Percentiles rank a stretch among this genome's conserved stretches.
phyloP scores from a whole-genome alignment of 2,329 filamentous ascomycete genomes.

The Blastomyces parvus region DNA sequence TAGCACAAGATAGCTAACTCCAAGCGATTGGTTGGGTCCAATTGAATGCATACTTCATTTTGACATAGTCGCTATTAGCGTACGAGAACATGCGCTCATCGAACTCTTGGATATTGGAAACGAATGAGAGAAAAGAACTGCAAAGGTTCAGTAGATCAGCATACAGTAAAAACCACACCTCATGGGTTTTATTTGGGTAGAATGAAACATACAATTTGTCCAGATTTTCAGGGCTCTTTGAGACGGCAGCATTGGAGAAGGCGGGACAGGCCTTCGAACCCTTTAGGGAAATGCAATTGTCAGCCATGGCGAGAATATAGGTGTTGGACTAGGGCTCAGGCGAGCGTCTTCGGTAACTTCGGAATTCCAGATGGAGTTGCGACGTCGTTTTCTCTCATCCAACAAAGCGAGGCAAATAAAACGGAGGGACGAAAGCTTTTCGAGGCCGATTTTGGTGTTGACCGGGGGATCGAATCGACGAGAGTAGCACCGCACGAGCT shows the following conservation, averaged over 20 bases:
- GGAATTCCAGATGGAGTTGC: background rate
- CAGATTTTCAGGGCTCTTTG: constrained; percentile 49
- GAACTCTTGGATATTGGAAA: constrained; percentile 66
- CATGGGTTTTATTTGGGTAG: background rate
- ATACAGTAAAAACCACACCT: constrained; percentile 1
- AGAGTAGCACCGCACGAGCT: background rate
- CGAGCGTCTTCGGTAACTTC: background rate
- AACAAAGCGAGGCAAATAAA: background rate
- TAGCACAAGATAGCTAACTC: background rate
- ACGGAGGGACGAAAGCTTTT: background rate
- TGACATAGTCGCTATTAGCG: constrained; percentile 63
- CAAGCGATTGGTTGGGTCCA: constrained; percentile 1
- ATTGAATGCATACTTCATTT: constrained; percentile 55
- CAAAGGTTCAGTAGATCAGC: constrained; percentile 20
- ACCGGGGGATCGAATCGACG: background rate
- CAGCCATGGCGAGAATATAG: constrained; percentile 24
- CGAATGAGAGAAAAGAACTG: constrained; percentile 77
- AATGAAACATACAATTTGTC: constrained; percentile 54
- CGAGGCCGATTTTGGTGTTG: background rate
- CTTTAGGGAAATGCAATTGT: constrained; percentile 56
- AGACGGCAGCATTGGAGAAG: constrained; percentile 63
- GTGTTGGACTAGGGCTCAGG: background rate
- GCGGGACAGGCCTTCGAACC: constrained; percentile 63
- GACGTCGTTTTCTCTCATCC: background rate
- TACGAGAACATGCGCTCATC: constrained; percentile 66